Conservation (phyloP, 305 asterid species). For the Fraxinus sp. region DNA sequence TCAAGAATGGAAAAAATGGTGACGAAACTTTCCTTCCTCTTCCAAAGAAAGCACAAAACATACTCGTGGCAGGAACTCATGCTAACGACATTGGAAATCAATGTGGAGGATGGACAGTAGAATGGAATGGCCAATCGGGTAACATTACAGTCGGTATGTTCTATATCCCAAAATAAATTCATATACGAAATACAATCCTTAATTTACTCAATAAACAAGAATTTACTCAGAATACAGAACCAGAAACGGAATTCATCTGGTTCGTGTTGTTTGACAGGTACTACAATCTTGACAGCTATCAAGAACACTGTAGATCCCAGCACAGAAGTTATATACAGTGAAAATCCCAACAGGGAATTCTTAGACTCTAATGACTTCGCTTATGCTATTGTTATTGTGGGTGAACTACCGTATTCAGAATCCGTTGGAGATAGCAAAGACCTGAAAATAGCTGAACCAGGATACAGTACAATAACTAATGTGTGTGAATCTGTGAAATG, state of each 20-base stretch:
- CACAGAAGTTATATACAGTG: constrained; percentile 36
- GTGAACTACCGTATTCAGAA: constrained; percentile 46
- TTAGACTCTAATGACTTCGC: constrained; percentile 28
- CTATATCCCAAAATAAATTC: neutral
- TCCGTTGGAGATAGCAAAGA: constrained; percentile 34
- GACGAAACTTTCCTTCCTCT: constrained; percentile 25
- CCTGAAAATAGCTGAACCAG: constrained; percentile 42
- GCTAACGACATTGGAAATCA: constrained; percentile 34
- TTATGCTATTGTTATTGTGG: constrained; percentile 43
- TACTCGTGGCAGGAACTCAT: constrained; percentile 35
- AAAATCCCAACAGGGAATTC: constrained; percentile 32
- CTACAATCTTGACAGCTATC: constrained; percentile 41
- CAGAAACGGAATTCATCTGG: neutral
- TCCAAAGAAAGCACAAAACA: constrained; percentile 26
- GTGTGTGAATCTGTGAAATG: constrained; percentile 37
- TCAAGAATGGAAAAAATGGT: constrained; percentile 28
- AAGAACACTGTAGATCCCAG: constrained; percentile 31
- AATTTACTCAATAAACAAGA: neutral
- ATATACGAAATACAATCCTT: neutral
- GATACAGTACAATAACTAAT: constrained; percentile 31
- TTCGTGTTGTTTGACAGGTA: constrained; percentile 23
- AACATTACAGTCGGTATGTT: constrained; percentile 30
- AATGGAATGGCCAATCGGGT: constrained; percentile 33
- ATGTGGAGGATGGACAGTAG: constrained; percentile 38
- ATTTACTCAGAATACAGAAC: neutral